A percentile compares a stretch with the other conserved stretches of the same genome.
Conservation (phyloP, 495 filamentous ascomycete genomes). For the Penicillium canescens region DNA sequence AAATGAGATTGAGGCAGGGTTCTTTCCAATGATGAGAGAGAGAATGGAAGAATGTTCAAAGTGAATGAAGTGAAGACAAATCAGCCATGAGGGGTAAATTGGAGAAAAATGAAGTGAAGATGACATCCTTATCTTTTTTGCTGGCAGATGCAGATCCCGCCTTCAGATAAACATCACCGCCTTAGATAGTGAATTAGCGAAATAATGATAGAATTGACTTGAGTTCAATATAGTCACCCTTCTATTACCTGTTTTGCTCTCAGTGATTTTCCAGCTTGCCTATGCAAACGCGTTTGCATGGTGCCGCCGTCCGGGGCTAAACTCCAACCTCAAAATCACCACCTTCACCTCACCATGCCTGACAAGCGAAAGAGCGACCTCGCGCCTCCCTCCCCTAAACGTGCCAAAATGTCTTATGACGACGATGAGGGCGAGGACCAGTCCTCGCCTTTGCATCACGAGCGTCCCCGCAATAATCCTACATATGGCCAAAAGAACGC, state of each 20-base stretch:
- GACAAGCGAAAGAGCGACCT: conserved; percentile 37
- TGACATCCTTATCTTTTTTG: conserved; percentile 5
- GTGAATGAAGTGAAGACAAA: background rate
- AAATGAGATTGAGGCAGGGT: no score
- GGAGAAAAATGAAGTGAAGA: background rate
- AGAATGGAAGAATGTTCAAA: background rate
- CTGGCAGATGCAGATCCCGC: conserved; percentile 2
- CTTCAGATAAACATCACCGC: conserved; percentile 1
- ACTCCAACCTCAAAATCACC: background rate
- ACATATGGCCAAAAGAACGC: conserved; percentile 74
- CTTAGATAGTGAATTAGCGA: background rate
- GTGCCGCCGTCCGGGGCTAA: conserved; percentile 2
- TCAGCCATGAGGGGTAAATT: conserved; percentile 1
- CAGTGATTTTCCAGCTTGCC: no score
- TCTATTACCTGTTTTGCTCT: no score
- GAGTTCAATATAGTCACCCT: no score
- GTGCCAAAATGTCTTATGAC: conserved; percentile 28
- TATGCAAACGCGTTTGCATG: no score
- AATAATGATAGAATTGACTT: no score
- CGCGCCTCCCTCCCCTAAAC: conserved; percentile 23
- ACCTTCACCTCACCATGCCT: conserved; percentile 23
- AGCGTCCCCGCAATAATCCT: conserved; percentile 56
- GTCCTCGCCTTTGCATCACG: conserved; percentile 20
- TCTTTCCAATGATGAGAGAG: no score
- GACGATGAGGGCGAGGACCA: conserved; percentile 23